Evolutionary conservation across 768 basidiomycete species (phyloP), one percentile per base, ranked within the genome.

Genomic region (Boletellus emodensis): DNA sequence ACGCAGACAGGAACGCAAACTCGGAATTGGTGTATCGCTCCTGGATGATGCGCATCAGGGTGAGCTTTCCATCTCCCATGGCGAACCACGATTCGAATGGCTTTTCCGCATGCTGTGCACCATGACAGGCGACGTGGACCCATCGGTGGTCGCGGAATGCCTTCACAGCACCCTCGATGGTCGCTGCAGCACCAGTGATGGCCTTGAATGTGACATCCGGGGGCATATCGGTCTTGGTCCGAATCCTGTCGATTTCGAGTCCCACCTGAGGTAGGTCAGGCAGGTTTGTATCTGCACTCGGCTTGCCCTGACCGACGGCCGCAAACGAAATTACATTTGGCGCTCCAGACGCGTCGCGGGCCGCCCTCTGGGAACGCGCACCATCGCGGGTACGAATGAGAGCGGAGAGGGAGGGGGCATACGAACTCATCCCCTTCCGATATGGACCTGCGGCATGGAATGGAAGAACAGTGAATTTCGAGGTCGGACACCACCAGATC

Each of bases 1-100:
- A n/a, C n/a, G n/a, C n/a, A n/a, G 43, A 44, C 43, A 44, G 15
- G 18, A 44, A 44, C 32, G 41, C 41, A 42, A 42, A 42, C 17
- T 42, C 41, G n/a, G 41, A 32, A 13, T 32, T 32, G 28, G 17
- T 34, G 18, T 20, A 44, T 3, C 42, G 30, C 11, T 30, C 42
- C 42, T 33, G 28, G 28, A 43, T 43, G 18, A 43, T 43, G 12
- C 32, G 43, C 32, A 44, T 20, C 30, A 44, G 32, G 17, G 32
- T 44, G 17, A 44, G 41, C 30, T 17, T 42, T 9, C 36, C 36
- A 8, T 37, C 36, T 8, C 36, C 36, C 15, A 17, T 37, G n/a
- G 36, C 36, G 36, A 17, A 37, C 36, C 36, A 42, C 28, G 41
- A 42, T 1, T 18, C n/a, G 41, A 42, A 42, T 14, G 41, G 30